Percentiles rank a stretch among this genome's conserved stretches.
These are phyloP conservation scores for Candida yuanshanica DNA, from an alignment of 805 yeast species.

Conservation along the genomic window DNA sequence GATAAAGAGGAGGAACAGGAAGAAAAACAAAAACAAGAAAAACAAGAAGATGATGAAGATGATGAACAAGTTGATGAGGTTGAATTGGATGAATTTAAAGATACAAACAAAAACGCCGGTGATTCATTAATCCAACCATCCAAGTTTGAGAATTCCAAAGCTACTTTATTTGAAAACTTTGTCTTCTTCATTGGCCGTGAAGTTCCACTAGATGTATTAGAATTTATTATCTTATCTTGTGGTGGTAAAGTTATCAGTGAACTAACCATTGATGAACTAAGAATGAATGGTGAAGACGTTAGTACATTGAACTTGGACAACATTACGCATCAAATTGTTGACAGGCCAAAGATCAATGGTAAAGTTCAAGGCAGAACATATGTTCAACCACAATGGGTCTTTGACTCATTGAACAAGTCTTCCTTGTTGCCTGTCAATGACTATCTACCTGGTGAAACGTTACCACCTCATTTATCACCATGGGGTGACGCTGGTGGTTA, in stretches of 20 bases:
- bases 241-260: slow-evolving; percentile 88
- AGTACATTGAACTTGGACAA: slow-evolving; percentile 51
- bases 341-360: slow-evolving; percentile 74
- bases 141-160: slow-evolving; percentile 49
- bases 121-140: slow-evolving; percentile 73
- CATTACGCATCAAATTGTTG: slow-evolving; percentile 91
- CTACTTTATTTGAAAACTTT: slow-evolving; percentile 65
- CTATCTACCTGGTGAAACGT: slow-evolving; percentile 89
- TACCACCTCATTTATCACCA: slow-evolving; percentile 97
- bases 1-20: slow-evolving; percentile 33
- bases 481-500: slow-evolving; percentile 97
- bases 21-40: slow-evolving; percentile 29
- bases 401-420: slow-evolving; percentile 81
- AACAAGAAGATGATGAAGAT: slow-evolving; percentile 26
- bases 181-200: slow-evolving; percentile 90
- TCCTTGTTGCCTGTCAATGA: slow-evolving; percentile 67
- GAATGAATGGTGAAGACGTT: slow-evolving; percentile 27
- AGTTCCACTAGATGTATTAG: slow-evolving; percentile 87
- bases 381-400: slow-evolving; percentile 97
- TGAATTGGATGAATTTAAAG: slow-evolving; percentile 68
- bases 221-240: slow-evolving; percentile 76
- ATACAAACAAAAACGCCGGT: slow-evolving; percentile 53
- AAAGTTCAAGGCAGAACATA: slow-evolving; percentile 90
- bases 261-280: slow-evolving; percentile 74
- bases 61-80: slow-evolving; percentile 37